Evolutionary conservation across 768 basidiomycete genomes (phyloP), one percentile per base, ranked within the genome.

Genomic region (Hydnum rufescens): DNA sequence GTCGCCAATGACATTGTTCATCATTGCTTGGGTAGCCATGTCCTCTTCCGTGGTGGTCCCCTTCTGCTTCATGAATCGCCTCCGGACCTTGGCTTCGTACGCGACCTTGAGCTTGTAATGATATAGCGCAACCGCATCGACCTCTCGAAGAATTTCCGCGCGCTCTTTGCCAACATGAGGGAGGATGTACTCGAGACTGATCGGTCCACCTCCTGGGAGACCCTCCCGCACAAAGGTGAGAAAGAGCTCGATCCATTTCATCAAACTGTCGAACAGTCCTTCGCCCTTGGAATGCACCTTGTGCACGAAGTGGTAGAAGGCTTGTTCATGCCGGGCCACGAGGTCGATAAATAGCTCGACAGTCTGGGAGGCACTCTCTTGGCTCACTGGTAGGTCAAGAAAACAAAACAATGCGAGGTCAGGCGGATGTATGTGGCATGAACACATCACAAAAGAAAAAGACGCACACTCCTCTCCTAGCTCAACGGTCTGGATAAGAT

Each of bases 261-360:
- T 96, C 53, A 99, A 77, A 60, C 74, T 77, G 60, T 90, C 83
- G 64, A 99, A 99, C 8, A 99, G 73, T 22, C 80, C 82, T 61
- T 90, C 82, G 32, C 95, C 95, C 63, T 96, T 96, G 43, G 88
- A 81, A 62, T 99, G 95, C 1, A 99, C 95, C 59, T 93, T 95
- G 74, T 99, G 89, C 26, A 99, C 92, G 62, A 99, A 99, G 54
- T 73, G 72, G 70, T 99, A 99, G 69, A 97, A 97, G 0, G 88
- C 68, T 61, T 92, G 87, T 60, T 97, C 90, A 64, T 99, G 95
- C 13, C 95, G 77, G 60, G 83, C 76, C 30, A 99, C 82, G 23
- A 99, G 78, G 62, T 88, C 78, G 57, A 97, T 88, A 62, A 97
- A 97, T 2, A 77, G 77, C 63, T 93, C 85, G 3, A 97, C 95